Evolutionary conservation across 768 basidiomycete species (phyloP).

Genomic region (Lepiota brunneoincarnata): DNA sequence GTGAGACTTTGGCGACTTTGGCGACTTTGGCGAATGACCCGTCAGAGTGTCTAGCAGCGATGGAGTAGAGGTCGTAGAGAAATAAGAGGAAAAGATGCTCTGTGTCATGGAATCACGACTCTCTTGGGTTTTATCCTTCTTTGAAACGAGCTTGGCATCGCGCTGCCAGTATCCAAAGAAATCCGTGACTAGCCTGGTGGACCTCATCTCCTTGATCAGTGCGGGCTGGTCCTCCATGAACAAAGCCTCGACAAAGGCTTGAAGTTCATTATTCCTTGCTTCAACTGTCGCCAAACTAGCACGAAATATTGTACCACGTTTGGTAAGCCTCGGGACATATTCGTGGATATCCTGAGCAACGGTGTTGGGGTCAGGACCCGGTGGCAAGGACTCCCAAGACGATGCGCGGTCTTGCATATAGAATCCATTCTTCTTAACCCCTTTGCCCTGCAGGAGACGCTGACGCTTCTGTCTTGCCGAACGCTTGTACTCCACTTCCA

Average conservation of each 20-base stretch:
- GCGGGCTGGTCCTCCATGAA: conserved; percentile 61
- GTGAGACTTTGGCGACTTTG: conserved; percentile 17
- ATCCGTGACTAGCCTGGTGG: conserved; percentile 55
- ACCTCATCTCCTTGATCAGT: conserved; percentile 64
- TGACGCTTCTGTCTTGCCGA: conserved; percentile 66
- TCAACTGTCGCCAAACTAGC: conserved; percentile 65
- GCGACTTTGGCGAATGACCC: conserved; percentile 18
- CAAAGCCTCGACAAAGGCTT: conserved; percentile 54
- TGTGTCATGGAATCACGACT: conserved; percentile 45
- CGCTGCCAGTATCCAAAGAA: conserved; percentile 81
- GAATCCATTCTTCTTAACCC: conserved; percentile 71
- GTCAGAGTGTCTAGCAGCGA: conserved; percentile 12
- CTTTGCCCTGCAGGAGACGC: conserved; percentile 69
- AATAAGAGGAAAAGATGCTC: conserved; percentile 59
- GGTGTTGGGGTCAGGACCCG: conserved; percentile 75
- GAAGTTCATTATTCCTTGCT: conserved; percentile 60
- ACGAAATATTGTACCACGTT: conserved; percentile 72
- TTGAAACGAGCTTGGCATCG: conserved; percentile 60
- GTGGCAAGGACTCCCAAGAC: conserved; percentile 83
- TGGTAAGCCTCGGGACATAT: conserved; percentile 63
- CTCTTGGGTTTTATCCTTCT: conserved; percentile 25
- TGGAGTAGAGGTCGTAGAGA: conserved; percentile 45
- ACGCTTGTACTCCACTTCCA: conserved; percentile 64
- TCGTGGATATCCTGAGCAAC: conserved; percentile 69
- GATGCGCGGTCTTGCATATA: conserved; percentile 71